These are phyloP conservation scores for Pleurotus pulmonarius DNA, from an alignment of 768 basidiomycete genomes.

Conservation along the genomic window DNA sequence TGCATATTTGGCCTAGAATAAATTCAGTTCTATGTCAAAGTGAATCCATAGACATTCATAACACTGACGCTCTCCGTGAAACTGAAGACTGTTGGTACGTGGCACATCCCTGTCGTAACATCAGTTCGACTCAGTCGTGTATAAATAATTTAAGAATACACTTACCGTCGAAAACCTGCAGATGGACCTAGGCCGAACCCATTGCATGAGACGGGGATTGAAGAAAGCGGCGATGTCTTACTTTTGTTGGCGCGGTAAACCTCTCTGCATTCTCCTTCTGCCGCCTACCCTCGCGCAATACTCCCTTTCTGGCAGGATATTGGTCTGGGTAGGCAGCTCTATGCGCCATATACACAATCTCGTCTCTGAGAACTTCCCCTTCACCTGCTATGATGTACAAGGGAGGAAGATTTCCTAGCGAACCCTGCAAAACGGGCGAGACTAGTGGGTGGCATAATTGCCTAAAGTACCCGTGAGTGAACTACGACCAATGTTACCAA, in stretches of 20 bases:
- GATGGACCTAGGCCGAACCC: constrained; percentile 49
- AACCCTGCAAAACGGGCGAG: constrained; percentile 68
- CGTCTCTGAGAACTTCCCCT: constrained; percentile 73
- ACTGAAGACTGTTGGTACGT: constrained; percentile 71
- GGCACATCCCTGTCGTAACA: constrained; percentile 52
- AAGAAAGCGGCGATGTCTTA: constrained; percentile 10
- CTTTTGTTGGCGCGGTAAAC: constrained; percentile 52
- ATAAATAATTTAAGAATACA: constrained; percentile 2
- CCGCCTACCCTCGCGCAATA: constrained; percentile 39
- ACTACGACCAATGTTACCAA: neutral
- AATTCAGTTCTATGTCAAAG: no score
- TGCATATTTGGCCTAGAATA: constrained; percentile 49
- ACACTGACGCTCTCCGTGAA: constrained; percentile 53
- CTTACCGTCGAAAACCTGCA: constrained; percentile 72
- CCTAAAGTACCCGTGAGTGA: constrained; percentile 20
- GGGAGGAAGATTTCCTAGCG: constrained; percentile 73
- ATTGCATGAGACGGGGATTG: neutral
- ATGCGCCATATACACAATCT: constrained; percentile 75
- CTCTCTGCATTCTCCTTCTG: constrained; percentile 49
- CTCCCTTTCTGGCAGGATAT: constrained; percentile 57
- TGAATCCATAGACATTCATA: no score
- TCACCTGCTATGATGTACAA: constrained; percentile 71
- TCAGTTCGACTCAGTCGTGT: no score
- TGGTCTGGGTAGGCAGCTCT: constrained; percentile 70
- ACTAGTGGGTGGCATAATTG: constrained; percentile 69